Conservation (phyloP, 371 early-diverging fungal species). For the Cokeromyces recurvatus region DNA sequence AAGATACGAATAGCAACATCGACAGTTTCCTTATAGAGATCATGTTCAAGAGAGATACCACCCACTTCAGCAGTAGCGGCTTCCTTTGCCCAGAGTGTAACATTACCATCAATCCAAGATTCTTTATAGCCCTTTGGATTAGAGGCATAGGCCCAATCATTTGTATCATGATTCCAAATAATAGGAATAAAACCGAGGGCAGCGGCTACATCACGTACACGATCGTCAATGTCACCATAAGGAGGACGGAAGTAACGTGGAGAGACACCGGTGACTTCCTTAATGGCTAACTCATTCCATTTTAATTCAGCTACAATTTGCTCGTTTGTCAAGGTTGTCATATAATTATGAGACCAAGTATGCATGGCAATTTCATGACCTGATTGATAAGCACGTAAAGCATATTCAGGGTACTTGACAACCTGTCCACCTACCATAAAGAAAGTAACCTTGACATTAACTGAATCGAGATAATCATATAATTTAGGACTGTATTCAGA, state of each 20-base stretch:
- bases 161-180: constrained; percentile 45
- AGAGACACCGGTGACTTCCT: constrained; percentile 57
- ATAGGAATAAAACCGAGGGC: constrained; percentile 44
- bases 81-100: constrained; percentile 33
- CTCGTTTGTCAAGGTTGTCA: constrained; percentile 58
- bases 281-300: constrained; percentile 56
- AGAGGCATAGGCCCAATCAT: constrained; percentile 34
- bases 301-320: constrained; percentile 62
- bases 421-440: constrained; percentile 54
- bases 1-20: constrained; percentile 33
- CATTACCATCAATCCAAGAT: constrained; percentile 33
- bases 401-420: constrained; percentile 39
- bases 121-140: constrained; percentile 7
- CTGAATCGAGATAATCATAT: constrained; percentile 34
- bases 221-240: constrained; percentile 51
- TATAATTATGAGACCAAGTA: constrained; percentile 55
- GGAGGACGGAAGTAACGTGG: constrained; percentile 60
- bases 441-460: constrained; percentile 44
- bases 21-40: constrained; percentile 35
- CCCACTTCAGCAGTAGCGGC: constrained; percentile 24
- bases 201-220: constrained; percentile 44
- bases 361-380: constrained; percentile 57
- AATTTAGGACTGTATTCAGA: constrained; percentile 28
- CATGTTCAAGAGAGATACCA: constrained; percentile 42
- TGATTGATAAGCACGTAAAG: constrained; percentile 31